Conservation (phyloP, 495 filamentous ascomycete species). For the Aspergillus taichungensis region DNA sequence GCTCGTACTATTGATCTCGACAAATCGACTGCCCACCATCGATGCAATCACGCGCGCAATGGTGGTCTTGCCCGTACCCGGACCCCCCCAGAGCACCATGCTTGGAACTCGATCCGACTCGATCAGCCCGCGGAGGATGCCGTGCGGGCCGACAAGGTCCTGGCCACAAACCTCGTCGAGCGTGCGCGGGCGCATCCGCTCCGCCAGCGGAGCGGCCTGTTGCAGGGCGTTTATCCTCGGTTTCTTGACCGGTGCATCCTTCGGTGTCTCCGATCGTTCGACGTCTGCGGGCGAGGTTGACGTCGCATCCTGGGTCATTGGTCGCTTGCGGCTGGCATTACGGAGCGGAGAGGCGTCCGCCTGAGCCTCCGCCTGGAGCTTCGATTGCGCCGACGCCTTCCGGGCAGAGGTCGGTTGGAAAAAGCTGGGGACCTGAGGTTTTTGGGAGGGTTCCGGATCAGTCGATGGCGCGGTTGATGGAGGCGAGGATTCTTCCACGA, state of each 20-base stretch:
- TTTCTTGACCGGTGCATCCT: conserved; percentile 43
- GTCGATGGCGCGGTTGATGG: conserved; percentile 27
- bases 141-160: conserved; percentile 76
- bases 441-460: conserved; percentile 32
- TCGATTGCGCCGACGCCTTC: conserved; percentile 24
- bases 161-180: conserved; percentile 88
- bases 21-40: conserved; percentile 70
- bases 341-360: conserved; percentile 17
- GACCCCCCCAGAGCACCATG: conserved; percentile 91
- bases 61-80: conserved; percentile 93
- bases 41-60: conserved; percentile 91
- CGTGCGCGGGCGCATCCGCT: conserved; percentile 80
- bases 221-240: conserved; percentile 53
- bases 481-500: conserved; percentile 34
- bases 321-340: conserved; percentile 28
- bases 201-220: conserved; percentile 74
- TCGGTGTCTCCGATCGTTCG: conserved; percentile 11
- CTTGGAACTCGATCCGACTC: conserved; percentile 80
- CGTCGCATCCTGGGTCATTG: conserved; percentile 19
- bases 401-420: conserved; percentile 63
- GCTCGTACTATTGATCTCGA: conserved; percentile 94
- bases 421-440: conserved; percentile 55
- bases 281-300: conserved; percentile 7
- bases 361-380: conserved; percentile 13
- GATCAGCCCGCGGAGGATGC: conserved; percentile 82